These are phyloP conservation scores for Gigaspora rosea DNA, from an alignment of 192 early-diverging fungal genomes.

Conservation along the genomic window DNA sequence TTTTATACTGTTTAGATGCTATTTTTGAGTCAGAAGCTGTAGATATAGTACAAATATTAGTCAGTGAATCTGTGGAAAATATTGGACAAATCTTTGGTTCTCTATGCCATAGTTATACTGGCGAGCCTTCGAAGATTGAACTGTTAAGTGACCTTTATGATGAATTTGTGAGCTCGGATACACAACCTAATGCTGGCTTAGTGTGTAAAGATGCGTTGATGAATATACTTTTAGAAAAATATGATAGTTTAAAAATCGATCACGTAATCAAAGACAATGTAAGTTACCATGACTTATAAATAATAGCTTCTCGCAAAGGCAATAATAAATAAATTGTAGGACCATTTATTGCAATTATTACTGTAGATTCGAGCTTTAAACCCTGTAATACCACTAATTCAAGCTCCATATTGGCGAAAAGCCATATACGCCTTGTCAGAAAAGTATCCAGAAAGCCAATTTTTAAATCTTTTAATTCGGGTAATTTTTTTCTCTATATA, in stretches of 20 bases:
- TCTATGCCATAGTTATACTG: neutral
- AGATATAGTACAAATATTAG: neutral
- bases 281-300: neutral
- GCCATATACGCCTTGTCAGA: slow-evolving; percentile 69
- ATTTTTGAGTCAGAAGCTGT: neutral
- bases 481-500: slow-evolving; percentile 28
- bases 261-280: neutral
- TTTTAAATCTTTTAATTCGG: slow-evolving; percentile 67
- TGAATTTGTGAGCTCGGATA: neutral
- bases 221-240: slow-evolving; percentile 6
- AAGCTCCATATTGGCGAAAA: slow-evolving; percentile 63
- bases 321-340: neutral
- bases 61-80: neutral
- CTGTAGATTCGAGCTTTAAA: neutral
- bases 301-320: neutral
- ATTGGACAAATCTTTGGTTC: neutral
- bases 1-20: neutral
- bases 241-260: slow-evolving; percentile 8
- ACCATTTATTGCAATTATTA: neutral
- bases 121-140: neutral
- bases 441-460: slow-evolving; percentile 57
- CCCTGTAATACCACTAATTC: slow-evolving; percentile 43
- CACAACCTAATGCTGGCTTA: neutral
- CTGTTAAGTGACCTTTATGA: neutral
- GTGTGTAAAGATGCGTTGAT: slow-evolving; percentile 6